Conservation (phyloP, 805 yeast species). For the Hanseniaspora mollemarum region DNA sequence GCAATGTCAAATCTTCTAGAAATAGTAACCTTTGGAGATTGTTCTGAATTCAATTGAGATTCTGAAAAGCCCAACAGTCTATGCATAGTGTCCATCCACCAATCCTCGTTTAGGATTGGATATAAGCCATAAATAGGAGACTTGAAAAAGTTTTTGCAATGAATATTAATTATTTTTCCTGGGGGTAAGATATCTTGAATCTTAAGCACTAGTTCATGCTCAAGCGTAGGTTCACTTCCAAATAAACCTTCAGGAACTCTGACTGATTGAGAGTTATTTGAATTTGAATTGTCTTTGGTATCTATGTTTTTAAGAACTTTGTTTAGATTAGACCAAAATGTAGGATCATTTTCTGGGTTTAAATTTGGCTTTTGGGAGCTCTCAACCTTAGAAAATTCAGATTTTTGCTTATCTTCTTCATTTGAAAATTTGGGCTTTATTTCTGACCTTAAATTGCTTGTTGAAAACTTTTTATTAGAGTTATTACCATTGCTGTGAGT, state of each 20-base stretch:
- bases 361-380: not conserved
- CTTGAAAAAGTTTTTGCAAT: constrained; percentile 35
- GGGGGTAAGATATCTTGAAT: constrained; percentile 36
- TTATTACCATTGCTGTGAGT: not conserved
- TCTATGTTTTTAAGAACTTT: constrained; percentile 17
- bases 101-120: constrained; percentile 37
- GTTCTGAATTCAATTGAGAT: constrained; percentile 28
- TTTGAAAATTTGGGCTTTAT: constrained; percentile 4
- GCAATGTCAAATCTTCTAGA: constrained; percentile 41
- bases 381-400: not conserved
- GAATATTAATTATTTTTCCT: constrained; percentile 36
- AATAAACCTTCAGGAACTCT: constrained; percentile 17
- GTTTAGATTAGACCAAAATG: constrained; percentile 18
- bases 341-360: constrained; percentile 15
- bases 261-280: constrained; percentile 1
- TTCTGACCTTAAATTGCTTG: constrained; percentile 15
- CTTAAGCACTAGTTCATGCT: constrained; percentile 16
- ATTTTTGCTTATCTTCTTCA: not conserved
- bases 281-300: constrained; percentile 15
- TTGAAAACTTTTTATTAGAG: not conserved
- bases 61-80: constrained; percentile 15
- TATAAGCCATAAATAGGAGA: constrained; percentile 36
- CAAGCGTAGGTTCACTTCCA: constrained; percentile 12
- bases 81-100: constrained; percentile 28
- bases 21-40: constrained; percentile 28